phyloP scores from a whole-genome alignment of 768 basidiomycete genomes.

The Panaeolus cyanescens region DNA sequence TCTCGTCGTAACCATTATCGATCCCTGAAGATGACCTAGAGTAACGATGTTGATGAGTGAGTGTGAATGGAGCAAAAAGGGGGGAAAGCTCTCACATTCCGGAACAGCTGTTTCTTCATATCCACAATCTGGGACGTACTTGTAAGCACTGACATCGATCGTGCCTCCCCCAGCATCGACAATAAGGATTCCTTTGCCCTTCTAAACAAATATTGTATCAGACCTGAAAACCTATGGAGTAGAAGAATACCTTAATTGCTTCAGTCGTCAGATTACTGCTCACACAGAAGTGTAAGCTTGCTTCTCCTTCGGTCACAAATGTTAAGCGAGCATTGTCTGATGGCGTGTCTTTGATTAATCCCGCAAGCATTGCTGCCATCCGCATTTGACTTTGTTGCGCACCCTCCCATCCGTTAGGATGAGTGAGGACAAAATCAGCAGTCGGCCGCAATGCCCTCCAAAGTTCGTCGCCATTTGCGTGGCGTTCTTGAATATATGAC shows the following conservation, averaged over 20 bases:
- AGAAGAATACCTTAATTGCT: constrained; percentile 23
- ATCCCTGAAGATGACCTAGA: constrained; percentile 2
- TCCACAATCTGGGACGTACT: constrained; percentile 28
- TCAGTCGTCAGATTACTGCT: constrained; percentile 41
- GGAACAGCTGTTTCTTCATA: constrained; percentile 2
- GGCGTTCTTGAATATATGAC: constrained; percentile 10
- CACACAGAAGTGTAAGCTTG: constrained; percentile 58
- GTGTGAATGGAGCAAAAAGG: neutral
- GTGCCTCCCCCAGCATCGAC: neutral
- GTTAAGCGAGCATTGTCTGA: constrained; percentile 2
- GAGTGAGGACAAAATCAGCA: constrained; percentile 11
- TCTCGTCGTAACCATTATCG: neutral
- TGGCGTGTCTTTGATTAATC: constrained; percentile 5
- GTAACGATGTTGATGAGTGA: neutral
- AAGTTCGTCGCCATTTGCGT: constrained; percentile 8
- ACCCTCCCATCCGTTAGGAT: constrained; percentile 33
- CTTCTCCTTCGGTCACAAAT: constrained; percentile 30
- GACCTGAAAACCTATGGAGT: neutral
- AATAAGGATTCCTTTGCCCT: neutral
- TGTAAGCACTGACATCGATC: constrained; percentile 26
- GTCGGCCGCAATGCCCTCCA: constrained; percentile 5
- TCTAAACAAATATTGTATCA: neutral
- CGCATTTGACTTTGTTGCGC: constrained; percentile 42
- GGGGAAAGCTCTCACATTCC: neutral
- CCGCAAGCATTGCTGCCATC: constrained; percentile 11